A percentile compares a stretch with the other conserved stretches of the same genome.
phyloP scores from a whole-genome alignment of 1,284 basidiomycete genomes.

The Peniophora sp. region DNA sequence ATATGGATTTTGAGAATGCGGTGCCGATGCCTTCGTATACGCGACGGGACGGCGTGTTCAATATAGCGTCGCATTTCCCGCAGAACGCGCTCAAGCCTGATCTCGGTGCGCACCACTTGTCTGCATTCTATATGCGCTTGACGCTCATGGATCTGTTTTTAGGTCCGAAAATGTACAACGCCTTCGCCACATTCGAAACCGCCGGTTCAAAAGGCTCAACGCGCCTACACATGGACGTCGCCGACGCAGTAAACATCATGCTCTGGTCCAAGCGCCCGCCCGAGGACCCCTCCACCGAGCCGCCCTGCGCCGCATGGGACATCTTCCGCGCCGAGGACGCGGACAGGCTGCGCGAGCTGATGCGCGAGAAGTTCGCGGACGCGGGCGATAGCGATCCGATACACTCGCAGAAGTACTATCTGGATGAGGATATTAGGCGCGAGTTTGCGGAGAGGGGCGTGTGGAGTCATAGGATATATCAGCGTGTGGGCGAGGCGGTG shows the following conservation, averaged over 20 bases:
- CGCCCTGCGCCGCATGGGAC: constrained; percentile 73
- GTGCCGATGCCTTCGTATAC: constrained; percentile 81
- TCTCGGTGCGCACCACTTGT: constrained; percentile 40
- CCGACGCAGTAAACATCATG: constrained; percentile 87
- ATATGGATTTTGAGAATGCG: constrained; percentile 70
- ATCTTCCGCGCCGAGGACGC: constrained; percentile 74
- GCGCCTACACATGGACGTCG: constrained; percentile 86
- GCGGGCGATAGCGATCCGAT: constrained; percentile 63
- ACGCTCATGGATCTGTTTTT: background rate
- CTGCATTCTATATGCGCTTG: constrained; percentile 27
- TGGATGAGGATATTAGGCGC: constrained; percentile 56
- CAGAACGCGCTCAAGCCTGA: constrained; percentile 71
- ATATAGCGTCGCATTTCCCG: constrained; percentile 79
- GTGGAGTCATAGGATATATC: constrained; percentile 68
- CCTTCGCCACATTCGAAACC: constrained; percentile 45
- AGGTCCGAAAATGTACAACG: constrained; percentile 73
- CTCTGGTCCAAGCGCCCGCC: constrained; percentile 49
- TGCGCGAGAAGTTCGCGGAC: constrained; percentile 41
- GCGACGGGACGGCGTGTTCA: constrained; percentile 72
- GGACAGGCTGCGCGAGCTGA: constrained; percentile 58
- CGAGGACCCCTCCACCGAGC: constrained; percentile 52
- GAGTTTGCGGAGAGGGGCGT: constrained; percentile 57
- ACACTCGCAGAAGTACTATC: constrained; percentile 77
- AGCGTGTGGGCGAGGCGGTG: constrained; percentile 78
- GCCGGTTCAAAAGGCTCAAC: constrained; percentile 67